Percentiles rank a stretch among this genome's conserved stretches.
These are phyloP conservation scores for Wilhelminamyces savonicus DNA, from an alignment of 805 yeast genomes.

Conservation along the genomic window DNA sequence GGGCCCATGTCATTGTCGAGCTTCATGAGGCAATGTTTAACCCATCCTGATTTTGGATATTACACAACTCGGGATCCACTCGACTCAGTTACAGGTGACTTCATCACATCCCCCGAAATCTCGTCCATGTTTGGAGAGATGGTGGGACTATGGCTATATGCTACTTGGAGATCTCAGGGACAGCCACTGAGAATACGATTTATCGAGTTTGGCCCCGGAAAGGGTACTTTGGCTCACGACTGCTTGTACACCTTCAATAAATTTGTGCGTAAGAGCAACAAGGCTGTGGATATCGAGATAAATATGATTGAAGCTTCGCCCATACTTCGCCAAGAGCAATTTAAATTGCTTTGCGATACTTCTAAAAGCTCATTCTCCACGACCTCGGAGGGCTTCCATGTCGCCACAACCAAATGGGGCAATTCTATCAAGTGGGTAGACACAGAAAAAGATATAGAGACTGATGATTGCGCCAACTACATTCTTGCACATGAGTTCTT, in stretches of 20 bases:
- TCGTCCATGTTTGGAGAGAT: slow-evolving; percentile 84
- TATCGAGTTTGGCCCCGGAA: slow-evolving; percentile 82
- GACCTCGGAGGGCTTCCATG: slow-evolving; percentile 25
- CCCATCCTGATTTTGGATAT: slow-evolving; percentile 73
- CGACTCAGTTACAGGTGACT: slow-evolving; percentile 59
- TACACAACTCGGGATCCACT: slow-evolving; percentile 75
- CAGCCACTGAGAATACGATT: slow-evolving; percentile 45
- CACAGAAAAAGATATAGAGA: slow-evolving; percentile 43
- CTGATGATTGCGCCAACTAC: slow-evolving; percentile 42
- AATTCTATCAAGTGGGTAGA: slow-evolving; percentile 53
- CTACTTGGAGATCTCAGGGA: slow-evolving; percentile 53
- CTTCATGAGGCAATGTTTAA: slow-evolving; percentile 76
- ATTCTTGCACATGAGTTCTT: slow-evolving; percentile 81
- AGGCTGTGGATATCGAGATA: slow-evolving; percentile 31
- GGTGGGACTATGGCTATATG: slow-evolving; percentile 66
- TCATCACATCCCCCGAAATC: slow-evolving; percentile 81
- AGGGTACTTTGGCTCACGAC: slow-evolving; percentile 74
- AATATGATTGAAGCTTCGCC: slow-evolving; percentile 69
- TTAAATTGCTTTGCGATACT: slow-evolving; percentile 36
- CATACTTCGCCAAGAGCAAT: slow-evolving; percentile 54
- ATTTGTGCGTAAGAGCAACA: slow-evolving; percentile 20
- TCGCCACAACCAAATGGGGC: slow-evolving; percentile 44
- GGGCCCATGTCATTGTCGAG: slow-evolving; percentile 73
- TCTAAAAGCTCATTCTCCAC: slow-evolving; percentile 9
- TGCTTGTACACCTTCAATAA: slow-evolving; percentile 42